A percentile compares a stretch with the other conserved stretches of the same genome.
phyloP scores from a whole-genome alignment of 2,329 filamentous ascomycete genomes.

The Ceratocystis destructans region DNA sequence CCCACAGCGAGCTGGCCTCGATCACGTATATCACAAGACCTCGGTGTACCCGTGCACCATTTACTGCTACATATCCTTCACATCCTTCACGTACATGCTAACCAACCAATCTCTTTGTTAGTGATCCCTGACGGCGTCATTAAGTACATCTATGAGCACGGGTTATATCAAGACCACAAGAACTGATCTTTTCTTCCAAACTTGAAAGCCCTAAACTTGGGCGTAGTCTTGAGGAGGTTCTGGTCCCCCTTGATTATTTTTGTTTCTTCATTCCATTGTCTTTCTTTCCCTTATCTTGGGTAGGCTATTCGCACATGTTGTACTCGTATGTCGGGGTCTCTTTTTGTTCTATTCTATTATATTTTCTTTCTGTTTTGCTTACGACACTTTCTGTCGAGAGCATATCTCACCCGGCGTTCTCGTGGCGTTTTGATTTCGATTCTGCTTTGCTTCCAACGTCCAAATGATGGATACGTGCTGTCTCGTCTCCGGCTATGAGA shows the following conservation, averaged over 20 bases:
- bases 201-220: not conserved
- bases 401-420: conserved; percentile 3
- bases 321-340: no score
- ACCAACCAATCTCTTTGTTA: conserved; percentile 14
- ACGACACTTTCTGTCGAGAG: not conserved
- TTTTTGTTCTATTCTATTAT: not conserved
- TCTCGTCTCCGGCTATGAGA: no score
- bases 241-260: not conserved
- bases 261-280: not conserved
- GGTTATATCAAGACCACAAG: conserved; percentile 38
- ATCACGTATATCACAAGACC: not conserved
- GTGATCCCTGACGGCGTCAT: conserved; percentile 56
- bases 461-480: not conserved
- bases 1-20: not conserved
- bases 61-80: not conserved
- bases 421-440: not conserved
- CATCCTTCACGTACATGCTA: not conserved
- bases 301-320: no score
- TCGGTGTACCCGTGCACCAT: not conserved
- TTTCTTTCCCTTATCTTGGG: not conserved
- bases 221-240: not conserved
- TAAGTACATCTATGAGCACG: conserved; percentile 55
- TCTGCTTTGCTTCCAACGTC: not conserved
- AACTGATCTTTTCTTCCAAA: conserved; percentile 2
- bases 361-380: not conserved